A percentile compares a stretch with the other conserved stretches of the same genome.
phyloP scores from a whole-genome alignment of 2,329 filamentous ascomycete species.

The Aspergillus transmontanensis region DNA sequence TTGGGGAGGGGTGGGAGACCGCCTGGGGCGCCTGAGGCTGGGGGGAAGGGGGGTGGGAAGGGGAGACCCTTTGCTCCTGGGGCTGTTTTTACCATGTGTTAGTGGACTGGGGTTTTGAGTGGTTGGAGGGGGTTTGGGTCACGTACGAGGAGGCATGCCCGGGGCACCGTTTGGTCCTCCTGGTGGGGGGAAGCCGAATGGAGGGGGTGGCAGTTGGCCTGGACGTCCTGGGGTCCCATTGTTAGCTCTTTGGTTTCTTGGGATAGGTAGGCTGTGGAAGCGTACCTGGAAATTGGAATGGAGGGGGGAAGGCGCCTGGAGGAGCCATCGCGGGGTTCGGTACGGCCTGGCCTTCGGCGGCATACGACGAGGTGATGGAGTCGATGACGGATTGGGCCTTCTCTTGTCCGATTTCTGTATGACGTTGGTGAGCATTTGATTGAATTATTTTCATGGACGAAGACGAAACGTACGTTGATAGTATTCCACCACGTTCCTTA shows the following conservation, averaged over 20 bases:
- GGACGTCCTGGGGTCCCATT: constrained; percentile 29
- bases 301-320: constrained; percentile 51
- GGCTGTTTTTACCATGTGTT: constrained; percentile 43
- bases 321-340: constrained; percentile 82
- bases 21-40: constrained; percentile 36
- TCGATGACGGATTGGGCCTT: constrained; percentile 98
- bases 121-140: neutral
- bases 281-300: constrained; percentile 67
- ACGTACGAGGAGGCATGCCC: constrained; percentile 59
- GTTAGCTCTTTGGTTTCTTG: neutral
- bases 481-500: constrained; percentile 97
- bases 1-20: constrained; percentile 41
- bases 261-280: constrained; percentile 3
- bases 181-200: constrained; percentile 56
- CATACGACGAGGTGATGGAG: constrained; percentile 94
- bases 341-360: constrained; percentile 84
- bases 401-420: constrained; percentile 89
- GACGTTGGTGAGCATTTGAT: constrained; percentile 5
- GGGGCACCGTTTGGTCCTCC: constrained; percentile 42
- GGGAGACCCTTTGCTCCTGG: constrained; percentile 58
- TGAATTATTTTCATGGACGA: neutral
- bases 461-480: constrained; percentile 75
- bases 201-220: constrained; percentile 56
- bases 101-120: constrained; percentile 12
- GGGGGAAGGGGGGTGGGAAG: constrained; percentile 52